These are phyloP conservation scores for Trichoderma sp. DNA, from an alignment of 2,329 filamentous ascomycete species.

Conservation along the genomic window DNA sequence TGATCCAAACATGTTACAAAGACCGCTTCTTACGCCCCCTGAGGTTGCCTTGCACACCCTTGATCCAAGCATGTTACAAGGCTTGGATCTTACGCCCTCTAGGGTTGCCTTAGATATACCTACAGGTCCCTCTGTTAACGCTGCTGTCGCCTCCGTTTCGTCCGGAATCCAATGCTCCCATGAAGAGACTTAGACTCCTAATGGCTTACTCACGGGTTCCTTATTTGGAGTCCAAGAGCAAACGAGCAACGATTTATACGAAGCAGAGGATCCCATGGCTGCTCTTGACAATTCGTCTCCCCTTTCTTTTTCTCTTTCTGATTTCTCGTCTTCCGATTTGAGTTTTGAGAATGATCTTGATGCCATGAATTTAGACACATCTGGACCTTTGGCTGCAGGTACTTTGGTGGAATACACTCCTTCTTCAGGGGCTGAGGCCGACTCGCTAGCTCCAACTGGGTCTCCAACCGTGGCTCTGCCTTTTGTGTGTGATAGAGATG, in stretches of 20 bases:
- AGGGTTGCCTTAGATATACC: not conserved
- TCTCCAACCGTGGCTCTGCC: not conserved
- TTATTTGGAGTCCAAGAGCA: not conserved
- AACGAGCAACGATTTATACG: not conserved
- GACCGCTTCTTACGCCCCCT: not conserved
- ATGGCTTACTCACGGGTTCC: not conserved
- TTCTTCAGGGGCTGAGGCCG: not conserved
- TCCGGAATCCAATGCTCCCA: not conserved
- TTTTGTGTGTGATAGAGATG: not conserved
- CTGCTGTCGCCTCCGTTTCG: not conserved
- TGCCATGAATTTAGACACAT: not conserved
- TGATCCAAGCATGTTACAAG: not conserved
- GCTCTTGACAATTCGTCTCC: not conserved
- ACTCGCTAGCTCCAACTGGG: not conserved
- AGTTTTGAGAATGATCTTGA: not conserved
- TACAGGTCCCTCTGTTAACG: too few relatives aligned
- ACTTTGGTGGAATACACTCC: not conserved
- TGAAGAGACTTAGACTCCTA: not conserved
- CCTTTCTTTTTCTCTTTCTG: not conserved
- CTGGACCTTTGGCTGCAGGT: not conserved
- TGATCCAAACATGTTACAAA: not conserved
- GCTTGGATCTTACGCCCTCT: not conserved
- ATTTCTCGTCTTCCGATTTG: not conserved
- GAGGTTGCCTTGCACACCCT: not conserved
- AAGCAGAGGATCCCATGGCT: not conserved